These are phyloP conservation scores for Pseudotulostoma volvatum DNA, from an alignment of 495 filamentous ascomycete species.

Conservation along the genomic window DNA sequence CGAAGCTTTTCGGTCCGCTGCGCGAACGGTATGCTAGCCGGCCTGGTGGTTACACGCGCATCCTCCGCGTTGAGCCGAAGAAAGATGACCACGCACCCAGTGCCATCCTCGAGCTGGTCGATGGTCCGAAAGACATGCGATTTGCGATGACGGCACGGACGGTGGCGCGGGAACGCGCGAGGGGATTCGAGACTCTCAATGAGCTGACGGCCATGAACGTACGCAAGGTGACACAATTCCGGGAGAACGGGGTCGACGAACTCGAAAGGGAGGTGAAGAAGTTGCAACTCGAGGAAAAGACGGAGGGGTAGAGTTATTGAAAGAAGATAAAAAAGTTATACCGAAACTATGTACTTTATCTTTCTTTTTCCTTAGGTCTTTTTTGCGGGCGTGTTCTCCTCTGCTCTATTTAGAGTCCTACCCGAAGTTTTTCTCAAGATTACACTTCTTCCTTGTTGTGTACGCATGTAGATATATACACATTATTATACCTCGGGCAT, in stretches of 20 bases:
- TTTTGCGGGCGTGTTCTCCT: too few relatives aligned
- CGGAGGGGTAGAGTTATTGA: constrained; percentile 3
- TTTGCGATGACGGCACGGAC: constrained; percentile 82
- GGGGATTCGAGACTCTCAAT: constrained; percentile 36
- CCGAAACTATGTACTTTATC: too few relatives aligned
- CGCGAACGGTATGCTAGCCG: constrained; percentile 63
- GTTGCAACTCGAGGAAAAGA: constrained; percentile 23
- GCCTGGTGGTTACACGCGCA: constrained; percentile 85
- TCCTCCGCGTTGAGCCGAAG: constrained; percentile 68
- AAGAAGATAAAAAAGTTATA: constrained; percentile 5
- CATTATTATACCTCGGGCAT: too few relatives aligned
- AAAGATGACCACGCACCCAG: constrained; percentile 62
- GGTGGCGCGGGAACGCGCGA: constrained; percentile 42
- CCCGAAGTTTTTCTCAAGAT: too few relatives aligned
- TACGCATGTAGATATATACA: too few relatives aligned
- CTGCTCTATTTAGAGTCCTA: too few relatives aligned
- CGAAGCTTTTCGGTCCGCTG: constrained; percentile 76
- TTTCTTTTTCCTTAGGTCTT: too few relatives aligned
- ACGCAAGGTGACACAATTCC: constrained; percentile 67
- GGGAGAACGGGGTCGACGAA: constrained; percentile 45
- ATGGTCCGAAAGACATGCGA: constrained; percentile 86
- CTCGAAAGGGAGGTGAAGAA: constrained; percentile 57
- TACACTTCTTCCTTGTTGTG: too few relatives aligned
- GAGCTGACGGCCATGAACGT: constrained; percentile 64
- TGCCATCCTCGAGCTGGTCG: constrained; percentile 91